Evolutionary conservation across 495 filamentous ascomycete genomes (phyloP), one percentile per base, ranked within the genome.

Genomic region (Melanomma pulvis-pyrius): DNA sequence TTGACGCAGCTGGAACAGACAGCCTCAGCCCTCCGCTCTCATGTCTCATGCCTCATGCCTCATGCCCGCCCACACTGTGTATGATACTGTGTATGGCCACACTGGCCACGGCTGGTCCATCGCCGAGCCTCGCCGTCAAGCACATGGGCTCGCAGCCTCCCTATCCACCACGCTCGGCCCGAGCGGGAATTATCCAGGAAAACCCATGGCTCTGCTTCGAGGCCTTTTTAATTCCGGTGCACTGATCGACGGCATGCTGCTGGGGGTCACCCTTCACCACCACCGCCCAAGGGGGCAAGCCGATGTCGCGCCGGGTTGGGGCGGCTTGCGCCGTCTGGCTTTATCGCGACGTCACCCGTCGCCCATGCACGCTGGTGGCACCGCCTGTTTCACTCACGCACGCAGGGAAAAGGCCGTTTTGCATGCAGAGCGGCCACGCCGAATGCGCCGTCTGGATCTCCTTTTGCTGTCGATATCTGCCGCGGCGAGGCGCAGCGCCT

Each of bases 241-340:
- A 55, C 52, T 55, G 52, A 55, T 55, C 52, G 52, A 30, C 52
- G 22, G n/a, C 24, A 29, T 8, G 7, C 24, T 22, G 12, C 19
- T n/a, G n/a, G 9, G 8, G 47, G n/a, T 50, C 11, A 11, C 13
- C 28, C 21, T 24, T 55, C 52, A 55, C 52, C 52, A 26, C 52
- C 52, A 34, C 24, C 9, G 48, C 52, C 5, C 52, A 17, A 44
- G n/a, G 39, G n/a, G 9, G 52, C 52, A 9, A 32, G 24, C 52
- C 52, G 52, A 55, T 29, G 52, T 55, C 52, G 52, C 52, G 52
- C 52, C 52, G 52, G n/a, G 7, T 7, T 8, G 24, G n/a, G n/a
- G n/a, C n/a, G n/a, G n/a, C n/a, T n/a, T n/a, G n/a, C n/a, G n/a
- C n/a, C n/a, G n/a, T 15, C 39, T 15, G n/a, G 39, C 39, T 44